phyloP scores from a whole-genome alignment of 257 asterid genomes.

The Solanum chmielewskii region DNA sequence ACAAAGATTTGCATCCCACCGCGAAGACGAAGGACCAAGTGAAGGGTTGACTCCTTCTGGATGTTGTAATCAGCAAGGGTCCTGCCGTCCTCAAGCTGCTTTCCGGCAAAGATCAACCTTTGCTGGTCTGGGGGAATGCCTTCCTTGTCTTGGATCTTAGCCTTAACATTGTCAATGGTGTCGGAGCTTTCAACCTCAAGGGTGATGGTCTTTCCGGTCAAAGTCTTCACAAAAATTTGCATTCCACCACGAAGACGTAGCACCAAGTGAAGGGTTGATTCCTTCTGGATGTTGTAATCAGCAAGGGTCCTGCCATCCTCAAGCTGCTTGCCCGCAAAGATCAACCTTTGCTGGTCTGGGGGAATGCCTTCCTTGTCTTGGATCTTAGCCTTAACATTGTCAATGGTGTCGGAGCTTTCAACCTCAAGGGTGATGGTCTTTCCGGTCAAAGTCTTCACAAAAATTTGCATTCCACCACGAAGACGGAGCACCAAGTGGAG shows the following conservation, averaged over 20 bases:
- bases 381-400: conserved; percentile 32
- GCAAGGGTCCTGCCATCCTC: conserved; percentile 29
- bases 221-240: conserved; percentile 24
- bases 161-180: conserved; percentile 46
- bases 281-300: conserved; percentile 25
- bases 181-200: conserved; percentile 42
- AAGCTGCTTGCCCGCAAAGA: conserved; percentile 23
- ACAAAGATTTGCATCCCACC: neutral
- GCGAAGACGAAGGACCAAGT: neutral
- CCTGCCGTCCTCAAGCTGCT: conserved; percentile 17
- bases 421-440: conserved; percentile 41
- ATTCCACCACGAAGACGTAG: conserved; percentile 19
- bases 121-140: conserved; percentile 28
- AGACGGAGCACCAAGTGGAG: conserved; percentile 41
- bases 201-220: conserved; percentile 20
- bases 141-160: conserved; percentile 45
- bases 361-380: conserved; percentile 25
- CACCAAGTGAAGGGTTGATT: conserved; percentile 20
- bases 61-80: conserved; percentile 4
- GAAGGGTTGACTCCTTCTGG: neutral
- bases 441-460: conserved; percentile 44
- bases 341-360: conserved; percentile 20
- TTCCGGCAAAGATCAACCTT: conserved; percentile 19
- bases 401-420: conserved; percentile 32
- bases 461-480: conserved; percentile 44